phyloP scores from a whole-genome alignment of 805 yeast genomes.

The Ogataea degrootiae region DNA sequence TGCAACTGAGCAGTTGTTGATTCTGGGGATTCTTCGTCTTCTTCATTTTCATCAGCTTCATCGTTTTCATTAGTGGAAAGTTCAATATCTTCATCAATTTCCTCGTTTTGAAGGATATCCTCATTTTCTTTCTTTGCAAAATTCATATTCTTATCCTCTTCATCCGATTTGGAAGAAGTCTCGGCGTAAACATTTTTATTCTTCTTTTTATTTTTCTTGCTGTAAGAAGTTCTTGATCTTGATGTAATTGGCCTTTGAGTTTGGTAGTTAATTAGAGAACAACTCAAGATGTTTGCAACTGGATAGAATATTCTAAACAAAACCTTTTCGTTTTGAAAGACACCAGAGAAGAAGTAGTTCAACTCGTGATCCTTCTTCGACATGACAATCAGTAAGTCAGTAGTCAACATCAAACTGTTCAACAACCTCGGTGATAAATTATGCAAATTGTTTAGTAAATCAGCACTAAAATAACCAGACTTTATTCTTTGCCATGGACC shows the following conservation, averaged over 20 bases:
- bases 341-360: constrained; percentile 74
- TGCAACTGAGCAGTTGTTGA: constrained; percentile 32
- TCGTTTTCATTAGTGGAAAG: constrained; percentile 1
- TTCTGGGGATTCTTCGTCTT: constrained; percentile 34
- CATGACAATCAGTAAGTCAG: constrained; percentile 66
- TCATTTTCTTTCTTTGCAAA: too few species aligned
- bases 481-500: constrained; percentile 80
- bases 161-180: constrained; percentile 5
- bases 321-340: constrained; percentile 61
- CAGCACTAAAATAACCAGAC: constrained; percentile 48
- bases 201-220: constrained; percentile 4
- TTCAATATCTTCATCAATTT: too few species aligned
- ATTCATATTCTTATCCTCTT: neutral
- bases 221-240: too few species aligned
- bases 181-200: constrained; percentile 16
- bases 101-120: too few species aligned
- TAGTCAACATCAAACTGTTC: constrained; percentile 58
- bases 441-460: constrained; percentile 40
- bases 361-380: constrained; percentile 68
- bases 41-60: constrained; percentile 18
- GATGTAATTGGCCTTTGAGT: constrained; percentile 15
- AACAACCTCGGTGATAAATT: constrained; percentile 67
- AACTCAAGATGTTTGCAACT: constrained; percentile 50
- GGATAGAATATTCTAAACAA: constrained; percentile 72
- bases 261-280: constrained; percentile 50